Evolutionary conservation across 306 rosid species (phyloP).

Genomic region (Castanea sativa): DNA sequence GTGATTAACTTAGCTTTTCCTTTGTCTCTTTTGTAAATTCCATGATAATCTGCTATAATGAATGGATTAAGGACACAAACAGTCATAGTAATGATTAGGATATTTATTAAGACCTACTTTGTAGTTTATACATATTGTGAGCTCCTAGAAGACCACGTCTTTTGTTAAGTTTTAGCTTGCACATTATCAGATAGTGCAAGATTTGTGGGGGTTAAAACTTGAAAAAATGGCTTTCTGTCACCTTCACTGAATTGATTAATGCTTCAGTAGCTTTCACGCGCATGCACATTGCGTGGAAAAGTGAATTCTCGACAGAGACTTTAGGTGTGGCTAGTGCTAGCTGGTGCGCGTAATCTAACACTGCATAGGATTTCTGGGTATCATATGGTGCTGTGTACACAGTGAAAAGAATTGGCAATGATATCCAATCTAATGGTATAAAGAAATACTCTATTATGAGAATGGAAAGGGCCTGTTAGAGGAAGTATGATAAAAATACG

Average conservation of each 20-base stretch:
- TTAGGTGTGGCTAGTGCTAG: conserved; percentile 19
- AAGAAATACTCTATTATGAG: not conserved
- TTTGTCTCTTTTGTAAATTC: conserved; percentile 30
- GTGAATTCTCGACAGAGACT: conserved; percentile 23
- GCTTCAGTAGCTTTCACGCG: not conserved
- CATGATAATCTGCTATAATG: conserved; percentile 17
- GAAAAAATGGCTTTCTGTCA: not conserved
- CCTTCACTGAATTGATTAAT: not conserved
- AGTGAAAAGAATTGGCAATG: conserved; percentile 40
- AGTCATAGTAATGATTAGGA: conserved; percentile 5
- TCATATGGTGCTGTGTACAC: conserved; percentile 30
- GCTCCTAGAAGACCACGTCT: conserved; percentile 8
- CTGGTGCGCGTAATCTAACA: not conserved
- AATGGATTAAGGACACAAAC: conserved; percentile 16
- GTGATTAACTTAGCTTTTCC: conserved; percentile 18
- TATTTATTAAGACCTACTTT: no score
- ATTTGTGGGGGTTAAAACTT: no score
- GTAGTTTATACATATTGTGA: no score
- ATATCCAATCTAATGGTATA: conserved; percentile 19
- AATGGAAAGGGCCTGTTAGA: conserved; percentile 11
- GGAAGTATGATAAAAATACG: conserved; percentile 26
- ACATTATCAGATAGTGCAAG: no score
- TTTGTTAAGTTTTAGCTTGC: no score
- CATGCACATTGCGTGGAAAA: conserved; percentile 1
- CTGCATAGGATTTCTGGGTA: conserved; percentile 17